These are phyloP conservation scores for Hippophae tibetana DNA, from an alignment of 306 rosid species.

Conservation along the genomic window DNA sequence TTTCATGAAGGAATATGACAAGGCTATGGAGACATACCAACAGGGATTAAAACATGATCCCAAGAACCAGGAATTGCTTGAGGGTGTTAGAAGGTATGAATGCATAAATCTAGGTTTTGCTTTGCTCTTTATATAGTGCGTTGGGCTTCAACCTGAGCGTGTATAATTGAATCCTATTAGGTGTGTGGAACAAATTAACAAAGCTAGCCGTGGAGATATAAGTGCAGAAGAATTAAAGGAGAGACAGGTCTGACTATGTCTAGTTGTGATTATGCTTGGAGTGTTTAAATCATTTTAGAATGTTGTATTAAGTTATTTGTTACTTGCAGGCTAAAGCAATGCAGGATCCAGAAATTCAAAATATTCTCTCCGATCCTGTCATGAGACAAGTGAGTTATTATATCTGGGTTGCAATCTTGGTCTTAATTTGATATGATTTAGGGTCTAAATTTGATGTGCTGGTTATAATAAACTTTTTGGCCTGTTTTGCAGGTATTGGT, in stretches of 20 bases:
- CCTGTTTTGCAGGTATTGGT: conserved; percentile 60
- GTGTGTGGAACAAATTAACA: conserved; percentile 77
- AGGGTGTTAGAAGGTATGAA: conserved; percentile 62
- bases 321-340: conserved; percentile 72
- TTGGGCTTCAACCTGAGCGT: background rate
- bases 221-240: conserved; percentile 90
- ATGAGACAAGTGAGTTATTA: conserved; percentile 81
- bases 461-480: conserved; percentile 5
- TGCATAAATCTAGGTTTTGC: background rate
- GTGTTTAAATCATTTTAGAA: background rate
- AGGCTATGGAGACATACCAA: conserved; percentile 88
- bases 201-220: conserved; percentile 91
- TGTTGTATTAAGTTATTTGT: background rate
- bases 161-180: conserved; percentile 31
- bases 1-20: conserved; percentile 94
- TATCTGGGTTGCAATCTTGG: too few species aligned
- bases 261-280: background rate
- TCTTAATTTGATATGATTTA: too few species aligned
- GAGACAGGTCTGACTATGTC: conserved; percentile 56
- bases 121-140: background rate
- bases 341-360: conserved; percentile 98
- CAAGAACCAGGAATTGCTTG: conserved; percentile 74
- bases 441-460: too few species aligned
- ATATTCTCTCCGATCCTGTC: conserved; percentile 89
- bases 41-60: conserved; percentile 84